These are phyloP conservation scores for Populus hybrid DNA, from an alignment of 441 rosid genomes.

Conservation along the genomic window DNA sequence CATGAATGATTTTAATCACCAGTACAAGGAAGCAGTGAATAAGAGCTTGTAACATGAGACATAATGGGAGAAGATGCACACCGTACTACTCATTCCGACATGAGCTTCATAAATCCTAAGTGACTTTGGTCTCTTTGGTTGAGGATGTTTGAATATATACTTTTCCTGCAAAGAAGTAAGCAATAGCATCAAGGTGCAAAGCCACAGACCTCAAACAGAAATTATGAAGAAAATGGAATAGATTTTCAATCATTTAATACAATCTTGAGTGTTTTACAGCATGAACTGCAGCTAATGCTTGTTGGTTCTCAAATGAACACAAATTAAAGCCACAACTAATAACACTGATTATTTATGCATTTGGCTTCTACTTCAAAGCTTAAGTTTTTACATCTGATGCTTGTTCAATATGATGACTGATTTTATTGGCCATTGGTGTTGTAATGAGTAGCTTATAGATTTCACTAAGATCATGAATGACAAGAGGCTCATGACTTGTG, in stretches of 20 bases:
- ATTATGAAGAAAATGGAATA: constrained; percentile 1
- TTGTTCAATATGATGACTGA: not conserved
- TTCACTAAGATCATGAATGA: too few species aligned
- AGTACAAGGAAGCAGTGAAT: not conserved
- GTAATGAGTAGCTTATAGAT: too few species aligned
- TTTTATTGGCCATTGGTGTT: not conserved
- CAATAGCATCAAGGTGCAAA: constrained; percentile 3
- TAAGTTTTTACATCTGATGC: not conserved
- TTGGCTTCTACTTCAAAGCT: not conserved
- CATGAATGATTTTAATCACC: not conserved
- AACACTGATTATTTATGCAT: not conserved
- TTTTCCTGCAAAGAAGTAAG: constrained; percentile 57
- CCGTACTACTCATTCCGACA: constrained; percentile 99
- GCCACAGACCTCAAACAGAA: constrained; percentile 7
- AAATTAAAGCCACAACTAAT: not conserved
- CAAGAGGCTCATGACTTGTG: too few species aligned
- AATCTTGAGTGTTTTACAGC: constrained; percentile 1
- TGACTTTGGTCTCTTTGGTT: constrained; percentile 82
- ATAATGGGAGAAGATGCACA: constrained; percentile 35
- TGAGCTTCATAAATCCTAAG: constrained; percentile 96
- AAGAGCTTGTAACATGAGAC: constrained; percentile 14
- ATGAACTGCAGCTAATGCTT: not conserved
- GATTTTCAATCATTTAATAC: not conserved
- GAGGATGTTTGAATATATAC: constrained; percentile 79
- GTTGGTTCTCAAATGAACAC: not conserved